Evolutionary conservation across 352 stramenopile genomes (phyloP).

Genomic region (Phytopythium oedochilum): DNA sequence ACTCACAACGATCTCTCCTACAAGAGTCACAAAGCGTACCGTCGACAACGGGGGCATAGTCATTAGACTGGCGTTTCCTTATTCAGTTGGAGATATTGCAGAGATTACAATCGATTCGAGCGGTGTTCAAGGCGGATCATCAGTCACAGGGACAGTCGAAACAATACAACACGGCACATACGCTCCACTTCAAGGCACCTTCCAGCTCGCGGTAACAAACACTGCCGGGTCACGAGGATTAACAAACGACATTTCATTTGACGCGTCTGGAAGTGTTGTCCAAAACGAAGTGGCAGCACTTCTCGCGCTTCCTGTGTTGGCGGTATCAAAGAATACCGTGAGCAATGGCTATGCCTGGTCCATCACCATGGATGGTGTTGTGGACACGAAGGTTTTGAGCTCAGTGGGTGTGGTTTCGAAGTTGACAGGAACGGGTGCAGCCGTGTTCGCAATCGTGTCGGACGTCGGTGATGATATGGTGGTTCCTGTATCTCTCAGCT

Average conservation of each 20-base stretch:
- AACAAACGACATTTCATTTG: background rate
- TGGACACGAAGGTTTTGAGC: slow-evolving; percentile 2
- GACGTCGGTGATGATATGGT: slow-evolving; percentile 15
- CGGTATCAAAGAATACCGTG: background rate
- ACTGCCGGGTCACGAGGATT: background rate
- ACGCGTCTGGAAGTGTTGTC: slow-evolving; percentile 7
- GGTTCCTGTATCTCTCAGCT: slow-evolving; percentile 22
- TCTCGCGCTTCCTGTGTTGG: slow-evolving; percentile 1
- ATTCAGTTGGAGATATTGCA: slow-evolving; percentile 15
- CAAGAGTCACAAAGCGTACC: background rate
- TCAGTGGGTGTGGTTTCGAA: slow-evolving; percentile 8
- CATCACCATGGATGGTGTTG: slow-evolving; percentile 13
- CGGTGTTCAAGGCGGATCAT: slow-evolving; percentile 12
- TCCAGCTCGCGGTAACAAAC: background rate
- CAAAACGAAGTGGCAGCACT: slow-evolving; percentile 15
- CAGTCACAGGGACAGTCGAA: slow-evolving; percentile 7
- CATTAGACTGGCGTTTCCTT: slow-evolving; percentile 14
- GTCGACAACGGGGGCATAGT: background rate
- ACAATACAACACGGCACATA: slow-evolving; percentile 27
- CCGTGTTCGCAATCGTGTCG: slow-evolving; percentile 8
- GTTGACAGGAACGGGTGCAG: slow-evolving; percentile 16
- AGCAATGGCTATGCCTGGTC: slow-evolving; percentile 13
- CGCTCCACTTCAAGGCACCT: slow-evolving; percentile 8
- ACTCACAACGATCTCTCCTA: background rate
- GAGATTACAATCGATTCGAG: slow-evolving; percentile 12